Percentiles rank a stretch among this genome's conserved stretches.
Conservation (phyloP, 1,139 yeast species). For the Casaregolazyma suthepensis region DNA sequence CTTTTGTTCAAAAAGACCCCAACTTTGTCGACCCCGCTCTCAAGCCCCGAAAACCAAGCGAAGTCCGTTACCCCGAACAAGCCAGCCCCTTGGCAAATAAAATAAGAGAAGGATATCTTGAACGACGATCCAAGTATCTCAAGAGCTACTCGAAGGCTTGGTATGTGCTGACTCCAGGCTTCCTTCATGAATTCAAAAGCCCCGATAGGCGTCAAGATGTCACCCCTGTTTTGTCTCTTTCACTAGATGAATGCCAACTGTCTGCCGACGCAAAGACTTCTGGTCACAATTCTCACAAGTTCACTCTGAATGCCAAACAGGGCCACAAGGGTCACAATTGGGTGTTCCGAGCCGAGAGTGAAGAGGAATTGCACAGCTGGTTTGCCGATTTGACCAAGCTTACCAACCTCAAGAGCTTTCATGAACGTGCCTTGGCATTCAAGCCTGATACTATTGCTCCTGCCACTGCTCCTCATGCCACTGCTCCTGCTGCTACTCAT, state of each 20-base stretch:
- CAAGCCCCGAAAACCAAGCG: conserved; percentile 61
- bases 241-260: conserved; percentile 73
- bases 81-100: conserved; percentile 65
- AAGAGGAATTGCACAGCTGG: conserved; percentile 79
- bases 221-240: conserved; percentile 80
- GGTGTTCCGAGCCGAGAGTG: conserved; percentile 83
- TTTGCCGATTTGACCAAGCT: conserved; percentile 65
- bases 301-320: conserved; percentile 70
- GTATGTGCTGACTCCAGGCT: conserved; percentile 86
- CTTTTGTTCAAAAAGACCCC: conserved; percentile 65
- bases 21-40: conserved; percentile 72
- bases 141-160: conserved; percentile 86
- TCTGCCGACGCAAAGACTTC: conserved; percentile 74
- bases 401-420: conserved; percentile 37
- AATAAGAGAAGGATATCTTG: conserved; percentile 74
- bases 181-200: conserved; percentile 84
- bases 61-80: conserved; percentile 60
- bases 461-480: conserved; percentile 15
- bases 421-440: conserved; percentile 20
- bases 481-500: conserved; percentile 23
- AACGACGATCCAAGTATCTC: conserved; percentile 82
- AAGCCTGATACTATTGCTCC: conserved; percentile 17
- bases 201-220: conserved; percentile 77
- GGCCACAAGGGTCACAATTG: conserved; percentile 76
- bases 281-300: conserved; percentile 61